These are phyloP conservation scores for Lipomyces orientalis DNA, from an alignment of 805 yeast species.

Conservation along the genomic window DNA sequence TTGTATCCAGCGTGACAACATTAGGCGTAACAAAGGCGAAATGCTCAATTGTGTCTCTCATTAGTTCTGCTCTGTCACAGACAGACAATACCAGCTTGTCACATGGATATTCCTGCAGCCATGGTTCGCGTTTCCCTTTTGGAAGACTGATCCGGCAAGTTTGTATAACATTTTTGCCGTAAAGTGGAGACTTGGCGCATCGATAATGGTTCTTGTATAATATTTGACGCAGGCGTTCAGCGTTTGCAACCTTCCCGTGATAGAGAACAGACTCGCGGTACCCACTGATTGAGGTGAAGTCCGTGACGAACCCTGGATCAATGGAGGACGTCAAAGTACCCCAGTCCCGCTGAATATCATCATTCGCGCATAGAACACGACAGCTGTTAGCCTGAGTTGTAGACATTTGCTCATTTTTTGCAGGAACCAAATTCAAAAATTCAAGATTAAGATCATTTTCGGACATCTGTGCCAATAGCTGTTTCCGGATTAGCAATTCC, in stretches of 20 bases:
- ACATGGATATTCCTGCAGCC: slow-evolving; percentile 9
- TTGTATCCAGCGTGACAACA: slow-evolving; percentile 76
- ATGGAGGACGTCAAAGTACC: slow-evolving; percentile 41
- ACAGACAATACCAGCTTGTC: slow-evolving; percentile 36
- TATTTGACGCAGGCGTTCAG: slow-evolving; percentile 61
- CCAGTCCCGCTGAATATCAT: slow-evolving; percentile 49
- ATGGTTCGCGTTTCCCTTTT: slow-evolving; percentile 13
- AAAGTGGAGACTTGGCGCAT: slow-evolving; percentile 68
- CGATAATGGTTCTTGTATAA: slow-evolving; percentile 69
- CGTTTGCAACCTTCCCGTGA: slow-evolving; percentile 56
- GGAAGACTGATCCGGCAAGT: slow-evolving; percentile 5
- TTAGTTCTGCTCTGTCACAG: slow-evolving; percentile 44
- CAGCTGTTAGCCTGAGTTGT: slow-evolving; percentile 34
- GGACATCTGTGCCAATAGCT: slow-evolving; percentile 43
- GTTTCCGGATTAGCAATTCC: slow-evolving; percentile 50
- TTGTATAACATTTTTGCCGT: slow-evolving; percentile 51
- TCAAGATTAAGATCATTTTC: slow-evolving; percentile 53
- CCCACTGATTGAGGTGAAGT: slow-evolving; percentile 47
- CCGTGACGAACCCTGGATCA: slow-evolving; percentile 18
- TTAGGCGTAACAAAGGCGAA: slow-evolving; percentile 89
- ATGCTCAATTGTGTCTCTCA: slow-evolving; percentile 65
- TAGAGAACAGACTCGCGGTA: slow-evolving; percentile 65
- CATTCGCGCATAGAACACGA: slow-evolving; percentile 21
- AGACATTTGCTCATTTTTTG: slow-evolving; percentile 56
- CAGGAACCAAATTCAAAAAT: slow-evolving; percentile 66